These are phyloP conservation scores for Cydonia oblonga DNA, from an alignment of 331 rosid genomes.

Conservation along the genomic window DNA sequence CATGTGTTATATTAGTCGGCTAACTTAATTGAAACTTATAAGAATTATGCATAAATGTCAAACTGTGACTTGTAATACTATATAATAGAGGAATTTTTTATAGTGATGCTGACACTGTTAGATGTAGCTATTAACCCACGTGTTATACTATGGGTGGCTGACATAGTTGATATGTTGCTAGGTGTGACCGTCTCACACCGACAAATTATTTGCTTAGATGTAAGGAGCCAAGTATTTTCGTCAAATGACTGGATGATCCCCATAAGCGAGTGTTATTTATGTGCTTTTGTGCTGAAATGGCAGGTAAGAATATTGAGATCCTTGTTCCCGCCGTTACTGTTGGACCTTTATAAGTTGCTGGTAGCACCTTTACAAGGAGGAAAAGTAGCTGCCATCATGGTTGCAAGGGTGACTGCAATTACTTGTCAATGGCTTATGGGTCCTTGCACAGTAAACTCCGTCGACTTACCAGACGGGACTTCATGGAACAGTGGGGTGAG, in stretches of 20 bases:
- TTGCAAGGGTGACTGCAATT: constrained; percentile 89
- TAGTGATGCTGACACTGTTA: too few species aligned
- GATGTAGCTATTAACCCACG: too few species aligned
- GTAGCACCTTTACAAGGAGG: constrained; percentile 71
- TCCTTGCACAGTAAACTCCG: constrained; percentile 58
- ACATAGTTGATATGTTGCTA: too few species aligned
- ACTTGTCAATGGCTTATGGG: constrained; percentile 98
- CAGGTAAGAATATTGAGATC: constrained; percentile 67
- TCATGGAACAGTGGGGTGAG: constrained; percentile 69
- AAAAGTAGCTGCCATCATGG: constrained; percentile 75
- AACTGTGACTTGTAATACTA: too few species aligned
- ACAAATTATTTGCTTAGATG: neutral
- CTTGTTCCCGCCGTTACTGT: constrained; percentile 71
- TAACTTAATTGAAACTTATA: too few species aligned
- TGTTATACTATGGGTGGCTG: too few species aligned
- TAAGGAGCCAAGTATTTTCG: neutral
- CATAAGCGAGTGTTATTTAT: neutral
- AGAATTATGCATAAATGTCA: too few species aligned
- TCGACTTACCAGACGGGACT: constrained; percentile 53
- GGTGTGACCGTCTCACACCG: neutral
- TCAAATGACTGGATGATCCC: neutral
- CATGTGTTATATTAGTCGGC: too few species aligned
- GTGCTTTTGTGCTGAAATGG: neutral
- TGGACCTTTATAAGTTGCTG: constrained; percentile 63
- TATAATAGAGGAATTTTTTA: too few species aligned